Evolutionary conservation across 345 rosid species (phyloP), one percentile per base, ranked within the genome.

Genomic region (Populus ilicifolia): DNA sequence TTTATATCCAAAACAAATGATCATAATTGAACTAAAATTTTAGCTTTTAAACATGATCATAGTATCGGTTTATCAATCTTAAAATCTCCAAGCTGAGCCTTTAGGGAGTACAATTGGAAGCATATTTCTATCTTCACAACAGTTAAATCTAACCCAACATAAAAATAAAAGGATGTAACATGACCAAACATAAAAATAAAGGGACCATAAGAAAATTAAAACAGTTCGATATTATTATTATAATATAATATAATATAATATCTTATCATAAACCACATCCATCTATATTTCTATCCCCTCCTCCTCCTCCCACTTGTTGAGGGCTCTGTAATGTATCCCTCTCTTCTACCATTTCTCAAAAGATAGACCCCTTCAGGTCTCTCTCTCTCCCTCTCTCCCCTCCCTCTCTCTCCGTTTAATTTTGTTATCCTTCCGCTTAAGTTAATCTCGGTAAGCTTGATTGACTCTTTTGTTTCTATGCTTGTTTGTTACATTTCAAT

Each of bases 201-300:
- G 29, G 73, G 56, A 54, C 23, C 20, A 4, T 41, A 18, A 41
- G 13, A 41, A 41, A 41, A 41, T 41, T 41, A 41, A 41, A 41
- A 41, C 13, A 41, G 44, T 2, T 41, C 44, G 44, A 41, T 41
- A 41, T 41, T 3, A 41, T 41, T 9, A 41, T 41, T 41, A 41
- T 10, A 41, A 41, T 39, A 39, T 39, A 23, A 30, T 8, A 39
- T 39, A 39, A 39, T 9, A 41, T 41, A 23, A 54, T 46, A 46
- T 46, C 20, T 10, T 5, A 52, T 68, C 43, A 50, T n/a, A 29
- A 76, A 39, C 68, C 74, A 48, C 56, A 43, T 8, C 74, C 52
- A 71, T 36, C 5, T 29, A 35, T 76, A 71, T 68, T n/a, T 76
- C 56, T 76, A 72, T 27, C 73, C 35, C 71, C 50, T 43, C 73